Conservation (phyloP, 129 eudicot species). For the Tagetes patula region DNA sequence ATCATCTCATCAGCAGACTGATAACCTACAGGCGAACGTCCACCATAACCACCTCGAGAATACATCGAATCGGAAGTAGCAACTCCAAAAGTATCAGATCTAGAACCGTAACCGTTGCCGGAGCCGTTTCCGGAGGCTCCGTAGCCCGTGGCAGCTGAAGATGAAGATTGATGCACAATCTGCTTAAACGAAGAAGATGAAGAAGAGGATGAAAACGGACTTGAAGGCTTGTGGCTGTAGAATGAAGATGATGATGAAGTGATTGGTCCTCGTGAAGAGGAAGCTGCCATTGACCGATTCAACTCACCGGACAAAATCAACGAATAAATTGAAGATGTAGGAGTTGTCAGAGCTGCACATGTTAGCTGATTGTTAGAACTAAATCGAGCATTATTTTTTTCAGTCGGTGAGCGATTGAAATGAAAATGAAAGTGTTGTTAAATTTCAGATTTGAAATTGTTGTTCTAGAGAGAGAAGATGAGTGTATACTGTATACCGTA, state of each 20-base stretch:
- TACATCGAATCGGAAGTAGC: slow-evolving; percentile 48
- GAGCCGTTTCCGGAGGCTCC: slow-evolving; percentile 53
- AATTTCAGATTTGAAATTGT: slow-evolving; percentile 2
- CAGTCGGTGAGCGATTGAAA: slow-evolving; percentile 30
- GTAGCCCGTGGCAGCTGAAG: slow-evolving; percentile 49
- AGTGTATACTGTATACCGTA: slow-evolving; percentile 1
- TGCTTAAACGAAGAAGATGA: slow-evolving; percentile 75
- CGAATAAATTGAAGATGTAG: slow-evolving; percentile 14
- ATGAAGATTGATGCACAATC: slow-evolving; percentile 54
- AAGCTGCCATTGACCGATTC: slow-evolving; percentile 65
- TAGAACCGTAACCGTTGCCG: slow-evolving; percentile 52
- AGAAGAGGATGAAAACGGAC: slow-evolving; percentile 81
- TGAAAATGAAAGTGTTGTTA: not conserved
- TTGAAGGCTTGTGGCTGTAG: slow-evolving; percentile 56
- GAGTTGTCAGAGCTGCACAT: slow-evolving; percentile 41
- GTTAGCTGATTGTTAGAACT: slow-evolving; percentile 20
- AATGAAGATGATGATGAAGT: slow-evolving; percentile 86
- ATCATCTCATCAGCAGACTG: slow-evolving; percentile 63
- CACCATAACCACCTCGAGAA: slow-evolving; percentile 45
- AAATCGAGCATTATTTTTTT: slow-evolving; percentile 22
- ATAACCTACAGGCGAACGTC: slow-evolving; percentile 57
- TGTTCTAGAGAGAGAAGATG: slow-evolving; percentile 22
- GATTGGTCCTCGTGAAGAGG: slow-evolving; percentile 78
- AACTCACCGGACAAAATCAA: slow-evolving; percentile 29
- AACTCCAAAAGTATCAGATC: slow-evolving; percentile 58